A percentile compares a stretch with the other conserved stretches of the same genome.
These are phyloP conservation scores for Colletotrichum gloeosporioides DNA, from an alignment of 2,329 filamentous ascomycete genomes.

Conservation along the genomic window DNA sequence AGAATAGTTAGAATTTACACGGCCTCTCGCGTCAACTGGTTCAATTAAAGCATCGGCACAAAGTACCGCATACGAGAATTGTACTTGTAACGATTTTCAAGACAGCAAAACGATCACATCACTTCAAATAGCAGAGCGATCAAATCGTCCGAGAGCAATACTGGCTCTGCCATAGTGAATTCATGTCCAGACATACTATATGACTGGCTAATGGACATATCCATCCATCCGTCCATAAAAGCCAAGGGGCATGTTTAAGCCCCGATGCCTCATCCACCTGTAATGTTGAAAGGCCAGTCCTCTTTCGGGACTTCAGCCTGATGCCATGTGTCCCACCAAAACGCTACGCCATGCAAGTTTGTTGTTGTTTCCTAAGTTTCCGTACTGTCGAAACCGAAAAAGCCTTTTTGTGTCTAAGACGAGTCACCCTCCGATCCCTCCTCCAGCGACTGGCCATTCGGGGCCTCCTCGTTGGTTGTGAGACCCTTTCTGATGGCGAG, in stretches of 20 bases:
- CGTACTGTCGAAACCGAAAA: slow-evolving; percentile 11
- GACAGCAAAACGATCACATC: too few relatives aligned
- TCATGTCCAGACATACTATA: too few relatives aligned
- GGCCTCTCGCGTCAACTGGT: too few relatives aligned
- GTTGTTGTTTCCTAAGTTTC: neutral
- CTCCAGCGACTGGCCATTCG: slow-evolving; percentile 23
- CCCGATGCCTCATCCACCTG: neutral
- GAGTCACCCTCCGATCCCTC: slow-evolving; percentile 9
- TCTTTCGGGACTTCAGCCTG: neutral
- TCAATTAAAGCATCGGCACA: too few relatives aligned
- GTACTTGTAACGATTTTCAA: too few relatives aligned
- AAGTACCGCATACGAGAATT: too few relatives aligned
- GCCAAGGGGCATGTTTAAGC: neutral
- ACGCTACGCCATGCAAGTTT: slow-evolving; percentile 18
- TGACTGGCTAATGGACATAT: neutral
- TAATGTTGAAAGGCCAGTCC: slow-evolving; percentile 6
- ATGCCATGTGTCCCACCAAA: neutral
- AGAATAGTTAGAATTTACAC: too few relatives aligned
- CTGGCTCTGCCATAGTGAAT: too few relatives aligned
- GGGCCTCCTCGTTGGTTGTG: slow-evolving; percentile 51
- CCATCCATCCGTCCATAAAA: neutral
- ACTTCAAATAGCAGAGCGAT: too few relatives aligned
- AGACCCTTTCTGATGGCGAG: slow-evolving; percentile 91
- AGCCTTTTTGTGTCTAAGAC: neutral
- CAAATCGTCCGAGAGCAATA: too few relatives aligned